Base-by-base conservation (phyloP, 2,329 filamentous ascomycete genomes). In the Kalmusia sp. region DNA sequence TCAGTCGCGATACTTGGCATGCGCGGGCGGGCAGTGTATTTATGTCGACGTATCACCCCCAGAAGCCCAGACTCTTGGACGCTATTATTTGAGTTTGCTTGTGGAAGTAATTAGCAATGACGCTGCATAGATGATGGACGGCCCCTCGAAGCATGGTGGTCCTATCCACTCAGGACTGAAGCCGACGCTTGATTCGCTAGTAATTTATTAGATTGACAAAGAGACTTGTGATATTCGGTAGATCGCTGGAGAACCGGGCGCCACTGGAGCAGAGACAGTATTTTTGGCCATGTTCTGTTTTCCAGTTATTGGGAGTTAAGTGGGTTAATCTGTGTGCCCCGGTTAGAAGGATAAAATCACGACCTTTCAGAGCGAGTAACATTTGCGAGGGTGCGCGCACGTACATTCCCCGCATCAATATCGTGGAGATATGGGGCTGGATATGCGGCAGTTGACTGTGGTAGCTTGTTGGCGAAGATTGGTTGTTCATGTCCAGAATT, bases 331-430 rank as follows among this genome's bases (percentile, higher is more conserved):
- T 48, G 37, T 19, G 24, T 48, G 48, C 21, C 27, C 52, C 52
- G 52, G 52, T 44, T 56, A 39, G 49, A 51, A 51, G 54, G 54
- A 51, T 57, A 57, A 57, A 57, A 44, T 55, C 34, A n/a, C 44
- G 28, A 24, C 9, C n/a, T 15, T 27, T 4, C 8, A 47, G n/a
- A 47, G 9, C 8, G 44, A 47, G 33, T 14, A 30, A 28, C 41
- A n/a, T n/a, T n/a, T n/a, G 14, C 28, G 22, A 35, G 25, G 14
- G 19, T 25, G 17, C 21, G 27, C 35, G 25, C 49, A 52, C 37
- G 50, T 52, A 43, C 35, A 11, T 52, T 27, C 50, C 50, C 50
- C 44, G 38, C 50, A 52, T 43, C 19, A 25, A 37, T 37, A 33
- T 40, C 35, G 22, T 27, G 19, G 31, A 44, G 6, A 17, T n/a